phyloP scores from a whole-genome alignment of 2,329 filamentous ascomycete species.

The Xylaria sp. region DNA sequence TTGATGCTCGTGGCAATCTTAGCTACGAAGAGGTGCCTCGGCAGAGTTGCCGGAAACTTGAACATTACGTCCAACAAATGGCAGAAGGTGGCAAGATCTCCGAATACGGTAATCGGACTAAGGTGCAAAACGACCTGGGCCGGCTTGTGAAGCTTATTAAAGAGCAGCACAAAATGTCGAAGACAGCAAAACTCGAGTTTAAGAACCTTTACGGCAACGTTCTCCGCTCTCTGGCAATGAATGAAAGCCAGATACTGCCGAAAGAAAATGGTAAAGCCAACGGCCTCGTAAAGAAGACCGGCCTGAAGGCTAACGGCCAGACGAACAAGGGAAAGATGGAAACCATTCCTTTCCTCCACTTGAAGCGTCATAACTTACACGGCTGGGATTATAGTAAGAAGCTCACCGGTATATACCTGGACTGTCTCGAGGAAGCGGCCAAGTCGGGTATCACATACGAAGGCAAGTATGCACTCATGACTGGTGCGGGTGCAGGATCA shows the following conservation, averaged over 20 bases:
- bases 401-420: constrained; percentile 90
- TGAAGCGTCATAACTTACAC: constrained; percentile 92
- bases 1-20: constrained; percentile 91
- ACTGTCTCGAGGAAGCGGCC: constrained; percentile 90
- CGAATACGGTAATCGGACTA: constrained; percentile 97
- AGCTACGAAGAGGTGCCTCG: constrained; percentile 90
- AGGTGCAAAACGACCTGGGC: constrained; percentile 95
- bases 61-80: constrained; percentile 99
- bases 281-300: constrained; percentile 61
- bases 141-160: constrained; percentile 98
- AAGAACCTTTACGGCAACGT: constrained; percentile 95
- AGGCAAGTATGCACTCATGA: constrained; percentile 97
- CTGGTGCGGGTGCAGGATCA: constrained; percentile 95
- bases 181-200: constrained; percentile 95
- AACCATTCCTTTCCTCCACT: constrained; percentile 96
- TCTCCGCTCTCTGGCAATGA: constrained; percentile 94
- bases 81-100: constrained; percentile 98
- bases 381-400: constrained; percentile 99
- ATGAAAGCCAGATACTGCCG: constrained; percentile 95
- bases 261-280: constrained; percentile 79
- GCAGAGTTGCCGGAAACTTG: constrained; percentile 91
- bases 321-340: constrained; percentile 88
- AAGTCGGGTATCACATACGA: constrained; percentile 89
- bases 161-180: constrained; percentile 97
- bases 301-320: constrained; percentile 63